Conservation (phyloP, 192 early-diverging fungal species). For the Backusella sp. region DNA sequence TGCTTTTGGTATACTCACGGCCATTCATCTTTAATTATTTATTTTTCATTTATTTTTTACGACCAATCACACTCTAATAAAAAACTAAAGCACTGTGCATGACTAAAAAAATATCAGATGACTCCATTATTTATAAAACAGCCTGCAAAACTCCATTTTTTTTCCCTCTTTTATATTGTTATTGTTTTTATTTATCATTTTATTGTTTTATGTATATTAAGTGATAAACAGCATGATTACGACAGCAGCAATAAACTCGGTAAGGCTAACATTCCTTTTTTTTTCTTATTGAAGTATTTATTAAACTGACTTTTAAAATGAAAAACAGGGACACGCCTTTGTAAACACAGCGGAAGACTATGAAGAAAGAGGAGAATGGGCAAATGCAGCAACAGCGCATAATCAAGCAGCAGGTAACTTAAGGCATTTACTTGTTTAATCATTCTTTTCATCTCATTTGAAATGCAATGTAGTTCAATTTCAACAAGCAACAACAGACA, state of each 20-base stretch:
- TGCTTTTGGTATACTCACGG: not conserved
- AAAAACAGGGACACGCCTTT: constrained; percentile 62
- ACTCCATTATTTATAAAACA: not conserved
- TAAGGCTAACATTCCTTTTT: not conserved
- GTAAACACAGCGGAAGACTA: constrained; percentile 63
- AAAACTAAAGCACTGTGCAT: not conserved
- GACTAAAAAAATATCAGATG: not conserved
- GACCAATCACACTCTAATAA: not conserved
- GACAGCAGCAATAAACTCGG: not conserved
- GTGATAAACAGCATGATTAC: constrained; percentile 4
- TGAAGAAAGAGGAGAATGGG: constrained; percentile 52
- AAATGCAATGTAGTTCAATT: constrained; percentile 47
- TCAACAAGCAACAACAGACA: constrained; percentile 51
- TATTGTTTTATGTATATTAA: not conserved
- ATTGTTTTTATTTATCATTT: not conserved
- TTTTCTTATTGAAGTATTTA: not conserved
- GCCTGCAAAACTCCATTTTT: not conserved
- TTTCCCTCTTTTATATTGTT: not conserved
- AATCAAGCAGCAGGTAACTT: constrained; percentile 63
- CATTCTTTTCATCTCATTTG: not conserved
- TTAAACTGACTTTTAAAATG: not conserved
- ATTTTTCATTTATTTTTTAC: not conserved
- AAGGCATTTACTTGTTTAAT: not conserved
- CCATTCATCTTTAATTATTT: not conserved
- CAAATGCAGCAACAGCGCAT: constrained; percentile 63